Percentiles rank a stretch among this genome's conserved stretches.
Evolutionary conservation across 345 rosid species (phyloP).

Genomic region (Moricandia arvensis): DNA sequence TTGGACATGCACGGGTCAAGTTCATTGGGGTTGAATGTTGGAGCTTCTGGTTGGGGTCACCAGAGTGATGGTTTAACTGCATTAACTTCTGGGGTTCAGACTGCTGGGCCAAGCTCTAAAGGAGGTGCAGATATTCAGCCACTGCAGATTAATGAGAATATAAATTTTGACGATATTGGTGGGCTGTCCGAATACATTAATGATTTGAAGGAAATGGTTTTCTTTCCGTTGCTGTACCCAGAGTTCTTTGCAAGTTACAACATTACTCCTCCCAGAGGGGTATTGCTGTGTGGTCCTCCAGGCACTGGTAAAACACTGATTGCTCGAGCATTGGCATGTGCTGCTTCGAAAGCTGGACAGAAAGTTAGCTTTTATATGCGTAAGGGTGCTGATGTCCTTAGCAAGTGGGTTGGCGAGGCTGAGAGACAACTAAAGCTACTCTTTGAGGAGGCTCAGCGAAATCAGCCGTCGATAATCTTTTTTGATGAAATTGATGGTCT

Average conservation of each 20-base stretch:
- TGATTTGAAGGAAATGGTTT: constrained; percentile 99
- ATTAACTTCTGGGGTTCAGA: constrained; percentile 84
- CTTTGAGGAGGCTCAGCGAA: constrained; percentile 97
- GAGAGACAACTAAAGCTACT: constrained; percentile 97
- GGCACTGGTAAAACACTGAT: constrained; percentile 99
- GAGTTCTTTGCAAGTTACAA: constrained; percentile 96
- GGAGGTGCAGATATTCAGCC: constrained; percentile 99
- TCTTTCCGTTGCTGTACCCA: constrained; percentile 96
- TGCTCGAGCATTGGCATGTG: constrained; percentile 99
- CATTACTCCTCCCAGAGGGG: constrained; percentile 97
- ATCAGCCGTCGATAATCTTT: constrained; percentile 97
- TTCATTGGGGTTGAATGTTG: constrained; percentile 83
- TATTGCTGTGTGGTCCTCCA: constrained; percentile 98
- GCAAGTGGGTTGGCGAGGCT: constrained; percentile 99
- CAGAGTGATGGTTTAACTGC: constrained; percentile 81
- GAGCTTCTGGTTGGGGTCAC: constrained; percentile 99
- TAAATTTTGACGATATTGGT: constrained; percentile 95
- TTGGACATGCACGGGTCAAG: constrained; percentile 81
- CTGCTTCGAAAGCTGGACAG: constrained; percentile 99
- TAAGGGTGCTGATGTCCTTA: constrained; percentile 99
- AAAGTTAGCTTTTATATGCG: constrained; percentile 99
- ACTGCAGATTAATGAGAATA: constrained; percentile 87
- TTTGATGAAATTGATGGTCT: constrained; percentile 99
- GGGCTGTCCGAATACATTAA: constrained; percentile 93
- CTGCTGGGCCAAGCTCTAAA: constrained; percentile 99